Evolutionary conservation across 1,284 basidiomycete species (phyloP).

Genomic region (Vanrija pseudolonga): DNA sequence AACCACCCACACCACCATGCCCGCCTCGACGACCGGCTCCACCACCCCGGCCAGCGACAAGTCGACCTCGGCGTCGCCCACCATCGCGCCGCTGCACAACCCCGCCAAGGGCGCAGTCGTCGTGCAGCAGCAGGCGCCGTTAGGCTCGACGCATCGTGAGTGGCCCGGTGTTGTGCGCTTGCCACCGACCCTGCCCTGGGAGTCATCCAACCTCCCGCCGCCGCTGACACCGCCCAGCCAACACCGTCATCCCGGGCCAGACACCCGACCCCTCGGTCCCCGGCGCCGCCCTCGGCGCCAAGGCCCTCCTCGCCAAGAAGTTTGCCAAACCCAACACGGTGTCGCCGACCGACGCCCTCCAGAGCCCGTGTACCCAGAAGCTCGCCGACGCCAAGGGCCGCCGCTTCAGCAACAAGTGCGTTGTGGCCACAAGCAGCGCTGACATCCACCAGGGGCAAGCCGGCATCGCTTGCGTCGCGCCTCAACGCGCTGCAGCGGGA

Average conservation of each 20-base stretch:
- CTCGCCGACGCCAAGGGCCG: conserved; percentile 83
- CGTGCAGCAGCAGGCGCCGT: conserved; percentile 69
- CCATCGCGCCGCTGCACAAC: conserved; percentile 74
- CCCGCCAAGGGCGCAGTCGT: conserved; percentile 73
- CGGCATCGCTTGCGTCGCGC: conserved; percentile 29
- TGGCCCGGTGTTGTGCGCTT: conserved; percentile 9
- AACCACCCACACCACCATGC: not conserved
- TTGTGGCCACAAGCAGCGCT: conserved; percentile 13
- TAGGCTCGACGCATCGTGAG: conserved; percentile 60
- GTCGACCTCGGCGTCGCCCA: conserved; percentile 29
- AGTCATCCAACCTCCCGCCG: no score
- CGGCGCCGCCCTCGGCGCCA: conserved; percentile 61
- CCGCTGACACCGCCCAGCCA: conserved; percentile 26
- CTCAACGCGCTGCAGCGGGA: not conserved
- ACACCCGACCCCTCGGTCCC: conserved; percentile 31
- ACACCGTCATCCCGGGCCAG: conserved; percentile 45
- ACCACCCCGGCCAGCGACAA: not conserved
- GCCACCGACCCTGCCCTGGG: no score
- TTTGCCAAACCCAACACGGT: conserved; percentile 74
- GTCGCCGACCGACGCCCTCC: conserved; percentile 87
- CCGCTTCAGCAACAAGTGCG: conserved; percentile 75
- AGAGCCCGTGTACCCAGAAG: conserved; percentile 88
- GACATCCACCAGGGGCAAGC: conserved; percentile 26
- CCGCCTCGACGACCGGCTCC: not conserved
- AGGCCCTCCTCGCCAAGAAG: conserved; percentile 80